Evolutionary conservation across 352 stramenopile species (phyloP), one percentile per base, ranked within the genome.

Genomic region (Phytophthora pinifolia): DNA sequence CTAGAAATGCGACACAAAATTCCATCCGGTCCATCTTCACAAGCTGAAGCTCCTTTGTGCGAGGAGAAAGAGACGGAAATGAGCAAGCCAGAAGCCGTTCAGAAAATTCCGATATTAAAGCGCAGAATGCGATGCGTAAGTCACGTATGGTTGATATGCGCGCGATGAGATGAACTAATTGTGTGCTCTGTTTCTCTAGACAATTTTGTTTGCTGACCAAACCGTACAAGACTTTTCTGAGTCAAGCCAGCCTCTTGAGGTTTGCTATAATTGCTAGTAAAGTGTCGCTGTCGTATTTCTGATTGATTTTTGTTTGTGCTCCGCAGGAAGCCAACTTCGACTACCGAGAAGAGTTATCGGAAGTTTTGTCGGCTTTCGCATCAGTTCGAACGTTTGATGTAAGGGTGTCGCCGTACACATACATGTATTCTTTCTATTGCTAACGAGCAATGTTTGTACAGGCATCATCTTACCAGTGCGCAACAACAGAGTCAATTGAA

Each of bases 321-420:
- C 22, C 22, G 14, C 36, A 74, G 60, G 65, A 65, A 52, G 42
- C 51, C 3, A 60, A 61, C 18, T 65, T 61, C 20, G 67, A 77
- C 29, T 82, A 74, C 22, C 59, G 59, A 29, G 78, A 86, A 49
- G 74, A 85, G 32, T 60, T 88, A n/a, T 70, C 74, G 1, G 65
- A 70, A 41, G 63, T 78, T 42, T 59, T 88, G 15, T 64, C 66
- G 6, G 32, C 33, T 18, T 77, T 88, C 31, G 60, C 67, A 15
- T 62, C 62, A 17, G 61, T 86, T 44, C 60, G 68, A 14, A 53
- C 51, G 0, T 71, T 89, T 49, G 54, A 77, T 32, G 78, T 88
- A 50, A 49, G 48, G 22, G 22, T 27, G 0, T 27, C 4, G 22
- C 22, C 22, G 22, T 27, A 27, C 22, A 27, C 22, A 5, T 27